Conservation (phyloP, 495 filamentous ascomycete species). For the Oidiodendron maius region DNA sequence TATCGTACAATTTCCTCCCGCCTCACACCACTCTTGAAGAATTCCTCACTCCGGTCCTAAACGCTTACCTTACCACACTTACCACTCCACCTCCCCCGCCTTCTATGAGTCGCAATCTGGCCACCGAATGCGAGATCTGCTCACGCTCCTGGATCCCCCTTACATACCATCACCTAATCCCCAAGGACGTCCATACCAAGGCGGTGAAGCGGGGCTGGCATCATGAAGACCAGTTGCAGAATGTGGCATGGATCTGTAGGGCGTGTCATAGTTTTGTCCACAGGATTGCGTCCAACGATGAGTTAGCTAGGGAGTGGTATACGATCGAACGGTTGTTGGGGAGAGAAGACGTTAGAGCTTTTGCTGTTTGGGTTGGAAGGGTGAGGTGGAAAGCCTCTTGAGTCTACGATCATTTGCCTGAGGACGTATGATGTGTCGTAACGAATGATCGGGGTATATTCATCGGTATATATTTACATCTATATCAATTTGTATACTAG, state of each 20-base stretch:
- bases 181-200: slow-evolving; percentile 69
- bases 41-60: slow-evolving; percentile 57
- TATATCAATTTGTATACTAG: neutral
- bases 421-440: no score
- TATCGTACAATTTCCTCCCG: slow-evolving; percentile 23
- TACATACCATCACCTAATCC: slow-evolving; percentile 83
- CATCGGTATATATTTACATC: neutral
- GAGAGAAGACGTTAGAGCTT: slow-evolving; percentile 67
- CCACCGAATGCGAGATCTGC: slow-evolving; percentile 71
- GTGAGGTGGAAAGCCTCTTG: slow-evolving; percentile 52
- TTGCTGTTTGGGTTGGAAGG: slow-evolving; percentile 60
- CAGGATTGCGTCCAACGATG: slow-evolving; percentile 69
- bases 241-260: slow-evolving; percentile 83
- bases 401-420: no score
- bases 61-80: slow-evolving; percentile 48
- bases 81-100: slow-evolving; percentile 57
- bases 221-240: slow-evolving; percentile 56
- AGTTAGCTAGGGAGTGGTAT: slow-evolving; percentile 67
- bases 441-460: no score
- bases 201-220: slow-evolving; percentile 78
- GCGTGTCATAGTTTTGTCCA: slow-evolving; percentile 88
- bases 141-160: slow-evolving; percentile 70
- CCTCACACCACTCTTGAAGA: slow-evolving; percentile 32
- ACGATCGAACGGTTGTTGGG: slow-evolving; percentile 63
- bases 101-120: slow-evolving; percentile 40